A percentile compares a stretch with the other conserved stretches of the same genome.
Conservation (phyloP, 805 yeast genomes). For the Hanseniaspora hatyaiensis region DNA sequence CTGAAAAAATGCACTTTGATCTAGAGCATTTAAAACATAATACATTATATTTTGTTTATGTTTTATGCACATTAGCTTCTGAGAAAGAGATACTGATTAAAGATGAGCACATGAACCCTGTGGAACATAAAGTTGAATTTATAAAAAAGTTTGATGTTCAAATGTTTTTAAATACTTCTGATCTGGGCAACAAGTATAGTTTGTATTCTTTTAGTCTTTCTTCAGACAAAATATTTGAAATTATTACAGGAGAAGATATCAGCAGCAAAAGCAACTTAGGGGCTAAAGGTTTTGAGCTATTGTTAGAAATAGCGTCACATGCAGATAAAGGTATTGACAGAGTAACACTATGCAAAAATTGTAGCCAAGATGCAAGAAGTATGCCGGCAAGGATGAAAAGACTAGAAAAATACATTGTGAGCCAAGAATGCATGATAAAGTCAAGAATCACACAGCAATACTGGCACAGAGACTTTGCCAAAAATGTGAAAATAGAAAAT, state of each 20-base stretch:
- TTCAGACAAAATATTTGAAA: constrained; percentile 46
- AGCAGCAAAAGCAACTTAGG: constrained; percentile 42
- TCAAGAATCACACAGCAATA: constrained; percentile 46
- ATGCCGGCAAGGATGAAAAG: constrained; percentile 50
- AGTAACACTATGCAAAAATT: constrained; percentile 40
- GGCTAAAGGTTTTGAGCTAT: constrained; percentile 41
- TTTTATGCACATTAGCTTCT: neutral
- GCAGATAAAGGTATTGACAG: constrained; percentile 50
- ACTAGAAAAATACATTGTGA: constrained; percentile 41
- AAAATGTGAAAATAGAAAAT: constrained; percentile 22
- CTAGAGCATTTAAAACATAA: constrained; percentile 1
- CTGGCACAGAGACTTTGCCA: constrained; percentile 38
- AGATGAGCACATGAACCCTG: neutral
- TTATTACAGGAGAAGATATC: constrained; percentile 45
- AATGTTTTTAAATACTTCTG: neutral
- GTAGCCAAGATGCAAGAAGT: constrained; percentile 64
- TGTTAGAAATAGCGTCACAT: constrained; percentile 48
- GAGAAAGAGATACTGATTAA: neutral
- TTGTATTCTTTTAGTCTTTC: constrained; percentile 31
- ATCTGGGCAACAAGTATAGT: neutral
- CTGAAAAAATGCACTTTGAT: constrained; percentile 14
- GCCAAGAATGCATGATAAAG: constrained; percentile 31
- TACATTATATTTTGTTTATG: constrained; percentile 2
- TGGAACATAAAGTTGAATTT: neutral
- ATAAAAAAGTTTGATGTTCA: neutral